Conservation (phyloP, 129 eudicot genomes). For the Deinandra increscens region DNA sequence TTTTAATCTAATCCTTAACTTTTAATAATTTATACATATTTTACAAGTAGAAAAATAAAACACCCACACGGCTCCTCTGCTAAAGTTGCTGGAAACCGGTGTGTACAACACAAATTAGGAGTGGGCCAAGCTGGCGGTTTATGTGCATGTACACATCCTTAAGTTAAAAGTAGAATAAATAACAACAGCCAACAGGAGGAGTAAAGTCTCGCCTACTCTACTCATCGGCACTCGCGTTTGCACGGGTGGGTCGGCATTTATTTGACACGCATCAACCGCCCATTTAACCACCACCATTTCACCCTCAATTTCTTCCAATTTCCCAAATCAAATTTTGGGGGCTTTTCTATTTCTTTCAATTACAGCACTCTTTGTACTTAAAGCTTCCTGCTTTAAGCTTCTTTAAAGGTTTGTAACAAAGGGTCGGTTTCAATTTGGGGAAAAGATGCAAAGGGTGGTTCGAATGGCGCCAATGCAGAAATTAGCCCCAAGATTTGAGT, state of each 20-base stretch:
- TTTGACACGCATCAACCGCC: conserved; percentile 37
- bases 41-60: not conserved
- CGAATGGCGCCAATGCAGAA: conserved; percentile 53
- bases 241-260: conserved; percentile 41
- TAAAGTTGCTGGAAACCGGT: conserved; percentile 25
- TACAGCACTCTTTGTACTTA: too few species aligned
- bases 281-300: conserved; percentile 5
- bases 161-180: conserved; percentile 15
- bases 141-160: conserved; percentile 6
- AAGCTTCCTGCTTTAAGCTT: too few species aligned
- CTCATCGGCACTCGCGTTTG: conserved; percentile 34
- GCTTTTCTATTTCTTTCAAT: too few species aligned
- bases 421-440: too few species aligned
- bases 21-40: not conserved
- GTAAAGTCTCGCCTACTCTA: conserved; percentile 28
- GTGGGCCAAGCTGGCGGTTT: conserved; percentile 38
- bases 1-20: too few species aligned
- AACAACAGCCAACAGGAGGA: too few species aligned
- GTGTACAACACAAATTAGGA: conserved; percentile 27
- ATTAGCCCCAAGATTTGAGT: conserved; percentile 62
- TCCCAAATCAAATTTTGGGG: too few species aligned
- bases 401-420: too few species aligned
- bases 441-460: conserved; percentile 80
- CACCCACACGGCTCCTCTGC: conserved; percentile 14
- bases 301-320: not conserved